Evolutionary conservation across 169 alveolate genomes (phyloP).

Genomic region (Babesia microti): DNA sequence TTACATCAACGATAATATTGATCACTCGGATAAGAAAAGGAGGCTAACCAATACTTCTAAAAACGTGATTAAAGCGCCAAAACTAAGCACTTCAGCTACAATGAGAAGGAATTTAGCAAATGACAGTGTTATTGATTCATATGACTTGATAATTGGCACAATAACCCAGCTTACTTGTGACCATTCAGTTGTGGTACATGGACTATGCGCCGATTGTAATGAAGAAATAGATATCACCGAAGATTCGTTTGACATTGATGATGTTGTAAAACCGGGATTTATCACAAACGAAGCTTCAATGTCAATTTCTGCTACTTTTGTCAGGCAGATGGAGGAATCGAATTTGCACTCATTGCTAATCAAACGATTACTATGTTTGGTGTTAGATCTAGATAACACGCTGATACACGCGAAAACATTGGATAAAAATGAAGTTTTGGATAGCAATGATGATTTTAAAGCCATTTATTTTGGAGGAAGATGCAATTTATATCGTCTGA

Average conservation of each 20-base stretch:
- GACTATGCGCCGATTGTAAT: constrained; percentile 27
- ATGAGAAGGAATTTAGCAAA: constrained; percentile 1
- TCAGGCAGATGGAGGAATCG: constrained; percentile 45
- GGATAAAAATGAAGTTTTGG: constrained; percentile 32
- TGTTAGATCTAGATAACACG: constrained; percentile 67
- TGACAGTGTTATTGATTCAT: constrained; percentile 5
- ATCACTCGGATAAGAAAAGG: neutral
- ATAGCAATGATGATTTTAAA: constrained; percentile 21
- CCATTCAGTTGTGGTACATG: constrained; percentile 31
- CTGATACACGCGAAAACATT: constrained; percentile 46
- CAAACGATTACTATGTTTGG: constrained; percentile 58
- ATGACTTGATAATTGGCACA: constrained; percentile 5
- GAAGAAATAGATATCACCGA: constrained; percentile 4
- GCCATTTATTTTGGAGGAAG: constrained; percentile 36
- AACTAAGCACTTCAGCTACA: constrained; percentile 7
- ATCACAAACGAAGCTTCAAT: constrained; percentile 43
- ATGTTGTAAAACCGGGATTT: constrained; percentile 47
- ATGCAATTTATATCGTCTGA: constrained; percentile 48
- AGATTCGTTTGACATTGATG: neutral
- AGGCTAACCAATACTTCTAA: neutral
- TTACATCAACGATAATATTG: neutral
- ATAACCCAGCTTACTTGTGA: constrained; percentile 5
- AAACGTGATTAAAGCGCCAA: neutral
- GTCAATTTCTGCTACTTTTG: constrained; percentile 30
- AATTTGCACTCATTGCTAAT: constrained; percentile 27